Conservation (phyloP, 2,329 filamentous ascomycete genomes). For the Exophiala viscosa region DNA sequence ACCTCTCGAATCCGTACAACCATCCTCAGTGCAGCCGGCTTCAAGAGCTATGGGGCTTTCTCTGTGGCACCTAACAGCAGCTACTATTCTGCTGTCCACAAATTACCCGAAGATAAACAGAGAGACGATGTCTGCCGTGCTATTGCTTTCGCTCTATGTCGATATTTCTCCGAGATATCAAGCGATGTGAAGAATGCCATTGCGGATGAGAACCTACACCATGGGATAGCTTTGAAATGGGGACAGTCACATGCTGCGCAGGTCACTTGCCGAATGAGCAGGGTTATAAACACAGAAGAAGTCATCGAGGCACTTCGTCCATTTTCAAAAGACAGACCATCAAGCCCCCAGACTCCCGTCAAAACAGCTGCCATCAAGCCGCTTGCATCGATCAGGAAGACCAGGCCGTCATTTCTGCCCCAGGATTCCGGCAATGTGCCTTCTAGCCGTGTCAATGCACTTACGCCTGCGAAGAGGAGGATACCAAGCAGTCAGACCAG, state of each 20-base stretch:
- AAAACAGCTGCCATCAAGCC: constrained; percentile 6
- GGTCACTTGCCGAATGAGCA: constrained; percentile 77
- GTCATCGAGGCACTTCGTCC: constrained; percentile 65
- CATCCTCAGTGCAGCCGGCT: constrained; percentile 82
- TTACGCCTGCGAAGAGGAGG: constrained; percentile 21
- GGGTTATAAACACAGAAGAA: constrained; percentile 70
- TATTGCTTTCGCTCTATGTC: constrained; percentile 85
- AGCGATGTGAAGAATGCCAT: constrained; percentile 70
- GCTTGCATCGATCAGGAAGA: constrained; percentile 27
- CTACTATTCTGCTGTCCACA: constrained; percentile 83
- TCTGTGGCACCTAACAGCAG: constrained; percentile 90
- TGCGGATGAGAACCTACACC: constrained; percentile 39
- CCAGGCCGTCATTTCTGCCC: constrained; percentile 26
- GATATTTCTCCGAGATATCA: constrained; percentile 88
- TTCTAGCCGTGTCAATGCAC: constrained; percentile 9
- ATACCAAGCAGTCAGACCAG: constrained; percentile 21
- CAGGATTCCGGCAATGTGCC: constrained; percentile 10
- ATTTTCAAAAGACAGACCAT: constrained; percentile 27
- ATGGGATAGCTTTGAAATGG: constrained; percentile 28
- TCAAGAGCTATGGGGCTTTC: constrained; percentile 83
- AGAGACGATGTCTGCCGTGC: constrained; percentile 90
- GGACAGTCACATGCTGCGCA: constrained; percentile 85
- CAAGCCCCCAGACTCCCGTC: constrained; percentile 19
- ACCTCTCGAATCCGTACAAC: constrained; percentile 94
- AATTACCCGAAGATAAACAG: constrained; percentile 88